Evolutionary conservation across 352 stramenopile genomes (phyloP), one percentile per base, ranked within the genome.

Genomic region (Peronospora farinosa): DNA sequence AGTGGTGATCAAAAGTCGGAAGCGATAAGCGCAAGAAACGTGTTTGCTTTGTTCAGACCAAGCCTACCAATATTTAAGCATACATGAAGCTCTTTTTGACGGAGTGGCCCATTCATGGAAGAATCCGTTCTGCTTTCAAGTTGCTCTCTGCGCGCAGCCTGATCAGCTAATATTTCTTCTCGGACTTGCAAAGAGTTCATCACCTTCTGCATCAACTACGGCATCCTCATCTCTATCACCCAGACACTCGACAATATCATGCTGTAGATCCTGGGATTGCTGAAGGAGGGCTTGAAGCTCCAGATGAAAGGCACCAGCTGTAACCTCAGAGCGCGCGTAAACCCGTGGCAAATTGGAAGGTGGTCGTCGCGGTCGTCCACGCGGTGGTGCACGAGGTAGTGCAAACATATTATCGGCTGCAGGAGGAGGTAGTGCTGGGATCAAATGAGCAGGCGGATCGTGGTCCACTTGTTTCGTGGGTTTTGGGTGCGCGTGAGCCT

Each of bases 381-480:
- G 46, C 8, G 30, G 51, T 28, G 54, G 60, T 35, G 32, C 54
- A 7, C 25, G 16, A 32, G 60, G 60, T 47, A 57, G 17, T 5
- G 45, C 37, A 55, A 67, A 67, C 40, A 57, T 50, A 33, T 11
- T 17, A 46, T 60, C 16, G 15, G n/a, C 16, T 35, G 49, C 11
- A 51, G 45, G 53, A 39, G 32, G 51, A 11, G 30, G 25, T 31
- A 38, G 43, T 21, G 19, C 15, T 57, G 35, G 27, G 43, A 9
- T 45, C 19, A 13, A 32, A 13, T 19, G 15, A 9, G 7, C 8
- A 9, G 48, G 41, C 28, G 44, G 47, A 38, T 81, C 68, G 15
- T 72, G 59, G 30, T 71, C 60, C 13, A 86, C 64, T 40, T 74
- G 65, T 37, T 75, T 80, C 13, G 63, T 78, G 2, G 69, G 33